phyloP scores from a whole-genome alignment of 208 protist species.

The Trypanosoma brucei region DNA sequence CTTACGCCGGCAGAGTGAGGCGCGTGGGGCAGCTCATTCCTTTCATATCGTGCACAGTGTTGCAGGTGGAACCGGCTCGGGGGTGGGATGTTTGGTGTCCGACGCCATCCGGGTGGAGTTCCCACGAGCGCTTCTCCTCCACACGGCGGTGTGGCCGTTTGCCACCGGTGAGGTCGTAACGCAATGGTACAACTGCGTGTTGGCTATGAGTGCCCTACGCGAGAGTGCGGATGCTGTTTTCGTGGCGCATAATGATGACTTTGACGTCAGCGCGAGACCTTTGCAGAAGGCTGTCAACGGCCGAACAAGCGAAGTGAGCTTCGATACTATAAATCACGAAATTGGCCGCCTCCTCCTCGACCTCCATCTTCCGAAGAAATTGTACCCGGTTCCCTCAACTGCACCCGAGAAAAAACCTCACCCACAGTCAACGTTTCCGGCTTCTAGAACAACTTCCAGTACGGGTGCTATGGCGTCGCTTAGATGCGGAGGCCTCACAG shows the following conservation, averaged over 20 bases:
- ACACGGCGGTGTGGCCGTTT: constrained; percentile 80
- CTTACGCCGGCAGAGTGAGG: constrained; percentile 74
- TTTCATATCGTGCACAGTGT: constrained; percentile 84
- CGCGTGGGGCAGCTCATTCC: constrained; percentile 40
- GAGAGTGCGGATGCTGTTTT: constrained; percentile 64
- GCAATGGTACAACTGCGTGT: constrained; percentile 83
- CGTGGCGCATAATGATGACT: constrained; percentile 60
- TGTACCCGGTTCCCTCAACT: constrained; percentile 30
- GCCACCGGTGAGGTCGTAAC: constrained; percentile 75
- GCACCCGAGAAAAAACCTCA: neutral
- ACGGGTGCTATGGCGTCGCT: constrained; percentile 13
- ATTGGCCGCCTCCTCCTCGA: constrained; percentile 47
- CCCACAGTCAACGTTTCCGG: neutral
- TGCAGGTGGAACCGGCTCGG: constrained; percentile 88
- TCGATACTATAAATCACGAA: constrained; percentile 22
- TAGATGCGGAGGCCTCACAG: constrained; percentile 25
- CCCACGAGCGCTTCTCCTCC: constrained; percentile 45
- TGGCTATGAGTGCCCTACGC: constrained; percentile 54
- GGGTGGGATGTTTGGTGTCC: constrained; percentile 75
- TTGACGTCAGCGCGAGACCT: constrained; percentile 25
- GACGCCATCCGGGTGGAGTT: constrained; percentile 65
- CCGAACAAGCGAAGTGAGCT: constrained; percentile 31
- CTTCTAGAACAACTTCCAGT: neutral
- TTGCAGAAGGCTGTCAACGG: neutral
- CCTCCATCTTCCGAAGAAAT: constrained; percentile 57